Percentiles rank a stretch among this genome's conserved stretches.
Evolutionary conservation across 352 stramenopile genomes (phyloP).

Genomic region (Phytophthora lateralis): DNA sequence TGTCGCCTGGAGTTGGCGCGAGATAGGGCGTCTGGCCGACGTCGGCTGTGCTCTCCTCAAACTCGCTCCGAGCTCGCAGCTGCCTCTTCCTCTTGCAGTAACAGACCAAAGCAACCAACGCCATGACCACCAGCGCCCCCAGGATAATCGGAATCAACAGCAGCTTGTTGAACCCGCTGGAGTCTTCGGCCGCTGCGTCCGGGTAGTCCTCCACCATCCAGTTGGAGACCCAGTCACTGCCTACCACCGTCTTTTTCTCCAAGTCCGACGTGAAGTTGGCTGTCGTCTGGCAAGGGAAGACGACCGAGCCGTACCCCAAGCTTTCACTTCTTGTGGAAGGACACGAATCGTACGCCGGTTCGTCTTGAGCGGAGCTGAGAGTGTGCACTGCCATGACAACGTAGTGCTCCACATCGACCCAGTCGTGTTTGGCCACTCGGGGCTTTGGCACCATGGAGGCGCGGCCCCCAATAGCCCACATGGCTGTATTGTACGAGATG

Average conservation of each 20-base stretch:
- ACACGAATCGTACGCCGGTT: slow-evolving; percentile 34
- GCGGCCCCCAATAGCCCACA: slow-evolving; percentile 29
- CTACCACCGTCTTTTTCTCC: slow-evolving; percentile 9
- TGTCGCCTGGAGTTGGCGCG: slow-evolving; percentile 3
- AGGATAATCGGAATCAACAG: slow-evolving; percentile 27
- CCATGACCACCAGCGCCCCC: slow-evolving; percentile 5
- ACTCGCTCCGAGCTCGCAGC: slow-evolving; percentile 6
- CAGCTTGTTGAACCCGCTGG: slow-evolving; percentile 20
- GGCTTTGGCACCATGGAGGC: background rate
- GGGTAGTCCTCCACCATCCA: slow-evolving; percentile 35
- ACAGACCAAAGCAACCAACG: slow-evolving; percentile 3
- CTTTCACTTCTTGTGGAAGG: slow-evolving; percentile 1
- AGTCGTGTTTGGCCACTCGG: slow-evolving; percentile 26
- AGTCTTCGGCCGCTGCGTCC: background rate
- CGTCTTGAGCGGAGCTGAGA: slow-evolving; percentile 8
- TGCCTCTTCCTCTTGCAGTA: slow-evolving; percentile 18
- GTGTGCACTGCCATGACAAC: slow-evolving; percentile 34
- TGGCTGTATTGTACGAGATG: slow-evolving; percentile 19
- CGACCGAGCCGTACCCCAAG: slow-evolving; percentile 31
- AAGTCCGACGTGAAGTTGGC: slow-evolving; percentile 17
- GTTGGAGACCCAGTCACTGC: slow-evolving; percentile 23
- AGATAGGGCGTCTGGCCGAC: slow-evolving; percentile 10
- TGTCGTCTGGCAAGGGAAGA: slow-evolving; percentile 40
- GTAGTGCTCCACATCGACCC: slow-evolving; percentile 22
- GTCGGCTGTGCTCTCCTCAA: slow-evolving; percentile 8